These are phyloP conservation scores for Cryptosporidium baileyi DNA, from an alignment of 169 alveolate genomes.

Conservation along the genomic window DNA sequence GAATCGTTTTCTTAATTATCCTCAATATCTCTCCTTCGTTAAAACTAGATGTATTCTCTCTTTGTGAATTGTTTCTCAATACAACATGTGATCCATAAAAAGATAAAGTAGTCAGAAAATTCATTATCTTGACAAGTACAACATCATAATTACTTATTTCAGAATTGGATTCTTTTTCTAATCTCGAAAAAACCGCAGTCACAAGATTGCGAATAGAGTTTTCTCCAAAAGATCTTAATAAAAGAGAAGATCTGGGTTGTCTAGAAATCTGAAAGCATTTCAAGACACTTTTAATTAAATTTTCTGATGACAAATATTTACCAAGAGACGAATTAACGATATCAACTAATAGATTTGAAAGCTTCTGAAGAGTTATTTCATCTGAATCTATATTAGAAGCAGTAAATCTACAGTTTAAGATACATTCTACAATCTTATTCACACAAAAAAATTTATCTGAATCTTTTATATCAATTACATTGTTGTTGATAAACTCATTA, in stretches of 20 bases:
- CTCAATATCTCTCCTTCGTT: neutral
- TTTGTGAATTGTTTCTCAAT: neutral
- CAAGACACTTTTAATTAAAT: slow-evolving; percentile 20
- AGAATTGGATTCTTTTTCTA: neutral
- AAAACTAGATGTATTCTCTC: neutral
- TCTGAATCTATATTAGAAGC: slow-evolving; percentile 40
- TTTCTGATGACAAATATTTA: slow-evolving; percentile 32
- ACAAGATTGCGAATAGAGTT: slow-evolving; percentile 4
- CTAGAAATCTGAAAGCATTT: slow-evolving; percentile 66
- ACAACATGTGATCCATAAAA: slow-evolving; percentile 4
- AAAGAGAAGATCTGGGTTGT: slow-evolving; percentile 62
- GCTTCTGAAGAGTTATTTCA: slow-evolving; percentile 50
- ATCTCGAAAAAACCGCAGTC: neutral
- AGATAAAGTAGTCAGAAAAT: slow-evolving; percentile 32
- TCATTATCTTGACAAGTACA: neutral
- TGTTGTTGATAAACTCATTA: neutral
- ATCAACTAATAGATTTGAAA: slow-evolving; percentile 2
- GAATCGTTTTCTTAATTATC: slow-evolving; percentile 24
- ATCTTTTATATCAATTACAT: neutral
- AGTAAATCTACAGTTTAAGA: slow-evolving; percentile 56
- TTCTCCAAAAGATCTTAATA: slow-evolving; percentile 45
- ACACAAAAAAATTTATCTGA: neutral
- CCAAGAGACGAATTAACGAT: slow-evolving; percentile 15
- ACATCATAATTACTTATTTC: neutral
- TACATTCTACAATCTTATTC: slow-evolving; percentile 2